Evolutionary conservation across 305 asterid genomes (phyloP), one percentile per base, ranked within the genome.

Genomic region (Andrographis paniculata): DNA sequence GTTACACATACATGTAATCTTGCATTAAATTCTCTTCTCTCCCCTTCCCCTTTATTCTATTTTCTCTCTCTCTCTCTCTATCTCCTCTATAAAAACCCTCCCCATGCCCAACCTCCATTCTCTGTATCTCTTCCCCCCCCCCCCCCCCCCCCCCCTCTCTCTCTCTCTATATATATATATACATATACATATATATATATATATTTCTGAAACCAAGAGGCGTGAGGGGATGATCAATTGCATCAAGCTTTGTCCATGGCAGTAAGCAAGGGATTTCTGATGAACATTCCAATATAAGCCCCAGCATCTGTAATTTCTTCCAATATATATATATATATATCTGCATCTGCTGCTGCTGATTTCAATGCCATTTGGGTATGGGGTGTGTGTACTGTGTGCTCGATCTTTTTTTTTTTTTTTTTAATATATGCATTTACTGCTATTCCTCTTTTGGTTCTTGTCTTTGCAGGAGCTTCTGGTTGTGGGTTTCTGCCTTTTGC

Each of bases 241-340:
- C 40, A n/a, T n/a, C n/a, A n/a, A n/a, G n/a, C n/a, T n/a, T n/a
- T n/a, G n/a, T n/a, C n/a, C n/a, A n/a, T n/a, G n/a, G 54, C 43
- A 36, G 20, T 47, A 57, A 74, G 67, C 76, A 48, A 67, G 76
- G 74, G 69, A 79, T 70, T 53, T 35, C 39, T 35, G 77, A 66
- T 48, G 57, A 63, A 63, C 68, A 78, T 71, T 70, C 79, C 63
- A 72, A 55, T 78, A 64, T 74, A 66, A 70, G 76, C 59, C 75
- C 72, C 53, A 44, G 76, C 96, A 77, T 77, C 74, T 77, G 77
- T 77, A n/a, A n/a, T n/a, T 44, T 56, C 78, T 75, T 64, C 67
- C 82, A 67, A 59, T 23, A 23, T 23, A 23, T 23, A 23, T 23
- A 23, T 23, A 8, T 23, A 23, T 23, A 12, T 28, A 28, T 28